phyloP scores from a whole-genome alignment of 2,329 filamentous ascomycete genomes.

The Hypoxylon sp. region DNA sequence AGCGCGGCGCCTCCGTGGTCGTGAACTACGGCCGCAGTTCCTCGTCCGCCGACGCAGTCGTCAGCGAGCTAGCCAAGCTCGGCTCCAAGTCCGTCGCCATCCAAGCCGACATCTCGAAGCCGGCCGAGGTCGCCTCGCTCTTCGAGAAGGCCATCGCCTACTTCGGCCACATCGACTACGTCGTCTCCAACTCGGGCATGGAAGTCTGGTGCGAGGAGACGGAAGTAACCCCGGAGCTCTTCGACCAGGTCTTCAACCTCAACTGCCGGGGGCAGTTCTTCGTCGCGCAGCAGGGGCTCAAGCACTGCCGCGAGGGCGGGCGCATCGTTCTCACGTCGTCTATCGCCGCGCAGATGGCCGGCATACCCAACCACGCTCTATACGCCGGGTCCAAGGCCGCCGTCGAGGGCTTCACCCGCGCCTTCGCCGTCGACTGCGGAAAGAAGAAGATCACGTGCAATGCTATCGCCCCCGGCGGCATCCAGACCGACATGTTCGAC shows the following conservation, averaged over 20 bases:
- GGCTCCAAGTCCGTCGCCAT: constrained; percentile 70
- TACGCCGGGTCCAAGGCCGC: constrained; percentile 81
- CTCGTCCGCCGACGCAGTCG: constrained; percentile 68
- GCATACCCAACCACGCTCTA: constrained; percentile 76
- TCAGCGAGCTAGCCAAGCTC: constrained; percentile 66
- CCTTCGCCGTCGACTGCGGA: constrained; percentile 79
- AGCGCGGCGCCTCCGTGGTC: constrained; percentile 73
- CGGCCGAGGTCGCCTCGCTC: constrained; percentile 70
- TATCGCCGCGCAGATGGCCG: constrained; percentile 75
- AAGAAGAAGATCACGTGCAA: constrained; percentile 77
- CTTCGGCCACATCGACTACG: constrained; percentile 79
- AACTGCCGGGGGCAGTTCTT: constrained; percentile 82
- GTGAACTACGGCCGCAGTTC: constrained; percentile 75
- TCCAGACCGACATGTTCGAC: constrained; percentile 84
- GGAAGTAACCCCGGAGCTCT: constrained; percentile 77
- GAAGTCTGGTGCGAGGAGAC: constrained; percentile 79
- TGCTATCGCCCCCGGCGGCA: constrained; percentile 77
- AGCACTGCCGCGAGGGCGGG: constrained; percentile 76
- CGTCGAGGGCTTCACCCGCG: constrained; percentile 78
- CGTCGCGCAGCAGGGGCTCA: constrained; percentile 80
- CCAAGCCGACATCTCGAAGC: constrained; percentile 74
- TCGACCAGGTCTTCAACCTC: constrained; percentile 78
- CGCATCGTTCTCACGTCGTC: constrained; percentile 80
- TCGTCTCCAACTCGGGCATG: constrained; percentile 79
- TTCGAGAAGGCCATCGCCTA: constrained; percentile 74